These are phyloP conservation scores for Aspergillus sp. DNA, from an alignment of 2,329 filamentous ascomycete species.

Conservation along the genomic window DNA sequence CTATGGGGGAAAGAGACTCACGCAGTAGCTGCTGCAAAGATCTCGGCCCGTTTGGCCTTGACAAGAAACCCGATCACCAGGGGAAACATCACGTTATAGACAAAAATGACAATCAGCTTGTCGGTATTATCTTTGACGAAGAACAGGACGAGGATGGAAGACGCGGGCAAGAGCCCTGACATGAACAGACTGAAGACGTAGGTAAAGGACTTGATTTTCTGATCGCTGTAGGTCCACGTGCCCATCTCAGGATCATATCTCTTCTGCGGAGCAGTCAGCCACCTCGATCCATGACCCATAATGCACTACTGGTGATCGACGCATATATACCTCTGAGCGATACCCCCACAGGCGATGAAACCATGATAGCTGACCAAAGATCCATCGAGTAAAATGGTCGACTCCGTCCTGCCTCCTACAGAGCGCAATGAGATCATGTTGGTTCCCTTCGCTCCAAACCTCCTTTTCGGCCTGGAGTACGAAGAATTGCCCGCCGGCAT, in stretches of 20 bases:
- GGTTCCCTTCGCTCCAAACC: constrained; percentile 6
- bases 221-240: constrained; percentile 5
- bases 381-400: constrained; percentile 8
- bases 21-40: constrained; percentile 13
- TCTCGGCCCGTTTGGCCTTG: constrained; percentile 11
- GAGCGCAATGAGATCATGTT: constrained; percentile 3
- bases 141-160: constrained; percentile 11
- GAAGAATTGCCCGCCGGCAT: background rate
- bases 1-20: constrained; percentile 7
- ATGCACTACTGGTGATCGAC: background rate
- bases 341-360: background rate
- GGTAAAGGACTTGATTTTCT: constrained; percentile 4
- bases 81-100: constrained; percentile 13
- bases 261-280: background rate
- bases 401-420: constrained; percentile 6
- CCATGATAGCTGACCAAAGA: constrained; percentile 1
- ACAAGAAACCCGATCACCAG: constrained; percentile 8
- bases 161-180: constrained; percentile 4
- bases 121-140: constrained; percentile 2
- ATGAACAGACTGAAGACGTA: constrained; percentile 4
- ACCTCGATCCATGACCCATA: background rate
- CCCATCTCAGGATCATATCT: constrained; percentile 4
- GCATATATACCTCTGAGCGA: background rate
- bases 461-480: background rate
- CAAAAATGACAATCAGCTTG: constrained; percentile 5